Evolutionary conservation across 495 filamentous ascomycete genomes (phyloP).

Genomic region (Zalerion maritima): DNA sequence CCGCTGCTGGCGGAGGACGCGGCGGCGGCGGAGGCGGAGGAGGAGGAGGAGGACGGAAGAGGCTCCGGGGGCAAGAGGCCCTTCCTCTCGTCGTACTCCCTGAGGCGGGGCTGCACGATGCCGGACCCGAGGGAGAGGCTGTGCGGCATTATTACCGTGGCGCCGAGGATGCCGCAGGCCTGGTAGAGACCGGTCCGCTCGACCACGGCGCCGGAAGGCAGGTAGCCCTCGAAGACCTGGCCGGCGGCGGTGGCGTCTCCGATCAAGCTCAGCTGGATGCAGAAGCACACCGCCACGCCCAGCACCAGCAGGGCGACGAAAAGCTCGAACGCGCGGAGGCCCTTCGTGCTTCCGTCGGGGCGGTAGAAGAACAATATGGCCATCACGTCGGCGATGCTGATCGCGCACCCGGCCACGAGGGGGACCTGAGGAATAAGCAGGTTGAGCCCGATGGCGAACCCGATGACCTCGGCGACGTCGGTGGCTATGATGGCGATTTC

Average conservation of each 20-base stretch:
- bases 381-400: conserved; percentile 74
- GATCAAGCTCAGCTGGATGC: conserved; percentile 74
- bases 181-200: conserved; percentile 59
- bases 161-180: conserved; percentile 82
- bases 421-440: conserved; percentile 63
- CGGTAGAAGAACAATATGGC: conserved; percentile 74
- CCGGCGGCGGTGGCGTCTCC: conserved; percentile 49
- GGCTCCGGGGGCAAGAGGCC: conserved; percentile 36
- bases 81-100: conserved; percentile 53
- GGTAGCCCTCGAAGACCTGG: conserved; percentile 70
- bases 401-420: conserved; percentile 71
- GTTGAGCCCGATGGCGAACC: conserved; percentile 83
- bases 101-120: conserved; percentile 69
- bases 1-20: conserved; percentile 12
- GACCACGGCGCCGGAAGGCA: conserved; percentile 64
- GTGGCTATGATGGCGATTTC: conserved; percentile 78
- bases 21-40: conserved; percentile 10
- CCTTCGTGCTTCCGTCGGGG: conserved; percentile 57
- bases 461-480: conserved; percentile 88
- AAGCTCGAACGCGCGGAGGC: conserved; percentile 63
- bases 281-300: conserved; percentile 81
- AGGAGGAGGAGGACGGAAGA: too few relatives aligned
- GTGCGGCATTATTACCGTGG: conserved; percentile 83
- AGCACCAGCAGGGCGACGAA: conserved; percentile 69
- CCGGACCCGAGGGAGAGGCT: conserved; percentile 81